Evolutionary conservation across 1,139 yeast genomes (phyloP).

Genomic region (Blastobotrys petasosporus): DNA sequence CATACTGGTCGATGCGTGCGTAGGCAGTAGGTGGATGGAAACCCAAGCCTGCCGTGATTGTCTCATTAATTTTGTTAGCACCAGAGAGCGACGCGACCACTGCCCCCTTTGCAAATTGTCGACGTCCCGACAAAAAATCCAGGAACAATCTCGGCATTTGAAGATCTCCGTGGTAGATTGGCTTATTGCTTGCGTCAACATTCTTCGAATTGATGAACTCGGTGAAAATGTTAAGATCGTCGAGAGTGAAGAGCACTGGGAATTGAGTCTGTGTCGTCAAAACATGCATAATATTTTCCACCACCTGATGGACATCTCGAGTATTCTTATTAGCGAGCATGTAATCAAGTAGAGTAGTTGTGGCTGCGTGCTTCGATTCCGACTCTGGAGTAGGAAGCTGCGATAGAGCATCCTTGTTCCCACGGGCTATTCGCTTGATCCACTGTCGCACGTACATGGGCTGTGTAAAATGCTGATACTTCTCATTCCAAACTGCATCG

Average conservation of each 20-base stretch:
- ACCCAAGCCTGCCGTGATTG: conserved; percentile 59
- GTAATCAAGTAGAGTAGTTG: conserved; percentile 43
- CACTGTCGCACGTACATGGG: conserved; percentile 71
- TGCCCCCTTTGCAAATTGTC: conserved; percentile 53
- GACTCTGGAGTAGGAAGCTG: not conserved
- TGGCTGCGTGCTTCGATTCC: conserved; percentile 31
- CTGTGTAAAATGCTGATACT: conserved; percentile 54
- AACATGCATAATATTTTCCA: conserved; percentile 53
- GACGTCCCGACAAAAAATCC: conserved; percentile 51
- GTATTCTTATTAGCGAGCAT: conserved; percentile 34
- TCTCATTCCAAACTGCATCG: conserved; percentile 56
- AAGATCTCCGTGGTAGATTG: conserved; percentile 56
- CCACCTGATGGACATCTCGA: conserved; percentile 38
- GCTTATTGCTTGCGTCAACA: conserved; percentile 50
- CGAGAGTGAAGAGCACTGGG: conserved; percentile 69
- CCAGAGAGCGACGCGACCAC: conserved; percentile 61
- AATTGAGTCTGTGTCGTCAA: conserved; percentile 39
- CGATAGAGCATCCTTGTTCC: conserved; percentile 47
- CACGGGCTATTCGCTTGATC: conserved; percentile 50
- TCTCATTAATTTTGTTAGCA: conserved; percentile 41
- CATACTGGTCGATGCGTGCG: conserved; percentile 46
- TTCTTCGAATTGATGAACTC: conserved; percentile 55
- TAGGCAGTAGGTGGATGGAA: conserved; percentile 52
- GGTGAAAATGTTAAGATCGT: conserved; percentile 64
- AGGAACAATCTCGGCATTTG: conserved; percentile 62